Percentiles rank a stretch among this genome's conserved stretches.
Evolutionary conservation across 2,329 filamentous ascomycete genomes (phyloP).

Genomic region (Xylaria sp.): DNA sequence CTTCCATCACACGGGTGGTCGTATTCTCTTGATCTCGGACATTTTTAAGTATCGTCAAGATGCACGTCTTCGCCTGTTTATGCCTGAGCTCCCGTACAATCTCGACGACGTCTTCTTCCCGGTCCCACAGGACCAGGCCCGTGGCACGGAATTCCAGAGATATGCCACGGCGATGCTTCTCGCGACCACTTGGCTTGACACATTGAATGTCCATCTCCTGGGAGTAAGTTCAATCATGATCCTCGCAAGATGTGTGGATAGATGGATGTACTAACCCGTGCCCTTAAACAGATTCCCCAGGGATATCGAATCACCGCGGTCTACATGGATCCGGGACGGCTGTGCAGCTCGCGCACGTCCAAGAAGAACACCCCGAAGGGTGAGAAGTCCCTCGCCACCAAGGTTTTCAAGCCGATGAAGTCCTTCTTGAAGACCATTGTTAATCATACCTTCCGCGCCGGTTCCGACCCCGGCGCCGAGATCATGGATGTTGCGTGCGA

Average conservation of each 20-base stretch:
- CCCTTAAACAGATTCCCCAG: background rate
- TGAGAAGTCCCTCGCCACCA: background rate
- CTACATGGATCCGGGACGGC: slow-evolving; percentile 16
- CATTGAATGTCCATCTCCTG: slow-evolving; percentile 32
- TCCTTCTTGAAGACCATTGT: background rate
- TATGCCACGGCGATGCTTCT: slow-evolving; percentile 39
- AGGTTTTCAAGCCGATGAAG: background rate
- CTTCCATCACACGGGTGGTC: slow-evolving; percentile 57
- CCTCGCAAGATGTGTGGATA: background rate
- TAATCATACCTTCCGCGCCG: background rate
- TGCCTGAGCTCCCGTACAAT: background rate
- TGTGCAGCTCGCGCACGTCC: slow-evolving; percentile 15
- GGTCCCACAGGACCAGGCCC: slow-evolving; percentile 16
- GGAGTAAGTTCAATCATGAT: slow-evolving; percentile 11
- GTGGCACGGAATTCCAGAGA: slow-evolving; percentile 38
- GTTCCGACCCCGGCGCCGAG: background rate
- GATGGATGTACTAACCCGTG: background rate
- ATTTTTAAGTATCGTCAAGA: slow-evolving; percentile 27
- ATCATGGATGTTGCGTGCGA: slow-evolving; percentile 1
- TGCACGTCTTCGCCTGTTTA: background rate
- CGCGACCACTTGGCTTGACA: slow-evolving; percentile 35
- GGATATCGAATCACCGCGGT: slow-evolving; percentile 12
- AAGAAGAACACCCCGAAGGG: slow-evolving; percentile 9
- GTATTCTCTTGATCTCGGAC: slow-evolving; percentile 48
- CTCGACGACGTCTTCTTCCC: background rate